phyloP scores from a whole-genome alignment of 345 rosid species.

The Microcos paniculata region DNA sequence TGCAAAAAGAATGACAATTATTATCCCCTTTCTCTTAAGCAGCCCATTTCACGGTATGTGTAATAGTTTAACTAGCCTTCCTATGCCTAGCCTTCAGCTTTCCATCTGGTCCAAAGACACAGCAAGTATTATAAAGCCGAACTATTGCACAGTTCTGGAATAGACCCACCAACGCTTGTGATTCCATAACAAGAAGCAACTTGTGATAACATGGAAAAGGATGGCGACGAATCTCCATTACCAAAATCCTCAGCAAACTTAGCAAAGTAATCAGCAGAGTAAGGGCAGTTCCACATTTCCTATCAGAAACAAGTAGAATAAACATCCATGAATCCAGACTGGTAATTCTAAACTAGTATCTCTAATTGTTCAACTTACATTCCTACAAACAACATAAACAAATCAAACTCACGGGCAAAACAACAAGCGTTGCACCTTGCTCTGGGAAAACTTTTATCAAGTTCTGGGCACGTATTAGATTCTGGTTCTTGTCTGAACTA shows the following conservation, averaged over 20 bases:
- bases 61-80: constrained; percentile 11
- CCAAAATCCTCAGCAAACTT: constrained; percentile 29
- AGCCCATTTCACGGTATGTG: background rate
- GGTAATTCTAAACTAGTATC: background rate
- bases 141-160: constrained; percentile 26
- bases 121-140: constrained; percentile 26
- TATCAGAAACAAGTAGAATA: background rate
- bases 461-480: constrained; percentile 17
- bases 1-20: constrained; percentile 10
- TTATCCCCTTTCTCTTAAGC: background rate
- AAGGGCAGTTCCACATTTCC: constrained; percentile 36
- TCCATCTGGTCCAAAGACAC: constrained; percentile 30
- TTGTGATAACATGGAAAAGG: constrained; percentile 28
- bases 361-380: background rate
- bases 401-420: constrained; percentile 17
- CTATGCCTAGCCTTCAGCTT: constrained; percentile 31
- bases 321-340: background rate
- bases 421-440: constrained; percentile 29
- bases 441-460: constrained; percentile 20
- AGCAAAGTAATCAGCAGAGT: constrained; percentile 24
- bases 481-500: constrained; percentile 26
- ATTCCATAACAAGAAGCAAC: constrained; percentile 27
- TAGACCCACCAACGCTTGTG: constrained; percentile 29
- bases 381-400: background rate
- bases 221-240: background rate